Conservation (phyloP, 495 filamentous ascomycete species). For the Annulohypoxylon bovei region DNA sequence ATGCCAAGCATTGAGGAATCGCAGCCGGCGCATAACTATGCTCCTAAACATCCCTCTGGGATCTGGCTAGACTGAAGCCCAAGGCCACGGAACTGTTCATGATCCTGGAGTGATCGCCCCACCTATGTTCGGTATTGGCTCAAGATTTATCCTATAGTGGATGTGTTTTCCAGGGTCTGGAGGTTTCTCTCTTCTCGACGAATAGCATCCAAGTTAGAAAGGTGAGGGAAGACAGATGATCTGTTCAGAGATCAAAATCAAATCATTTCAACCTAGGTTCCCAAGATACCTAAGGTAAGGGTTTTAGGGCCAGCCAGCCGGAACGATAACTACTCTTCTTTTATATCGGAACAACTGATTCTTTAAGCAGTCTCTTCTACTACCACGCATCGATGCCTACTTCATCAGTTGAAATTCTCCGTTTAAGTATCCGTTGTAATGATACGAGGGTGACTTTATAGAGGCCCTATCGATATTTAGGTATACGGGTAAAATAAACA, state of each 20-base stretch:
- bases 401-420: not conserved
- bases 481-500: not conserved
- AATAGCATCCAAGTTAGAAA: slow-evolving; percentile 1
- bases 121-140: slow-evolving; percentile 8
- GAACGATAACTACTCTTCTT: not conserved
- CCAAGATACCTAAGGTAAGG: not conserved
- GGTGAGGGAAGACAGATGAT: not conserved
- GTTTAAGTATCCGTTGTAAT: not conserved
- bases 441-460: not conserved
- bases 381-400: not conserved
- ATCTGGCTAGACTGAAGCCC: slow-evolving; percentile 24
- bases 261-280: not conserved
- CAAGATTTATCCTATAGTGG: not conserved
- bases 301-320: not conserved
- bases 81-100: slow-evolving; percentile 21
- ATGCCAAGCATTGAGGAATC: slow-evolving; percentile 29
- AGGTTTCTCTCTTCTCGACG: slow-evolving; percentile 8
- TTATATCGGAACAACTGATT: not conserved
- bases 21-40: not conserved
- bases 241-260: not conserved
- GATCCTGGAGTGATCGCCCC: not conserved
- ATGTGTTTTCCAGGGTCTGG: not conserved
- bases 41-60: not conserved
- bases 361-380: not conserved
- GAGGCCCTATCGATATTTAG: not conserved